Evolutionary conservation across 2,329 filamentous ascomycete species (phyloP).

Genomic region (Venturia pyrina): DNA sequence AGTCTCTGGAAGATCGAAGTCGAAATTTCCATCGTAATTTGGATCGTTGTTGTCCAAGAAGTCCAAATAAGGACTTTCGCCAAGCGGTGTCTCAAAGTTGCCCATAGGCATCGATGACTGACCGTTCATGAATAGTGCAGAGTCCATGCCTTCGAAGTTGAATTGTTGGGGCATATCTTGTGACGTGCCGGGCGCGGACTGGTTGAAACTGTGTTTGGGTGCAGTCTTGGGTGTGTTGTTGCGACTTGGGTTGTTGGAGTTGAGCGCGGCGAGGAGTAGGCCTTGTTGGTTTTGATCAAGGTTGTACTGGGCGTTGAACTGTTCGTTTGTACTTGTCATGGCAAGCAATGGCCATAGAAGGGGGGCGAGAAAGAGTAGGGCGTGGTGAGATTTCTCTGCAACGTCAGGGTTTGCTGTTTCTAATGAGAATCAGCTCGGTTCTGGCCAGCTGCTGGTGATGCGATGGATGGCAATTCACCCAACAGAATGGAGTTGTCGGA

Average conservation of each 20-base stretch:
- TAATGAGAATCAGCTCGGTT: not conserved
- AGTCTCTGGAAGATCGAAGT: slow-evolving; percentile 57
- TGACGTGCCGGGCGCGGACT: not conserved
- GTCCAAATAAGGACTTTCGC: slow-evolving; percentile 76
- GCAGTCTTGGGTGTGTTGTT: slow-evolving; percentile 16
- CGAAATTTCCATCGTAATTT: slow-evolving; percentile 38
- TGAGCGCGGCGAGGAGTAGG: slow-evolving; percentile 37
- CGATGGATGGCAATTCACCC: not conserved
- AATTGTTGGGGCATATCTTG: slow-evolving; percentile 19
- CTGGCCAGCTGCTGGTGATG: not conserved
- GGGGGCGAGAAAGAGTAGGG: not conserved
- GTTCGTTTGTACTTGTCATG: slow-evolving; percentile 9
- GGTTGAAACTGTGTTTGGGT: slow-evolving; percentile 16
- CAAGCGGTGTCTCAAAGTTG: slow-evolving; percentile 40
- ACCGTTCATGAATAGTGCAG: slow-evolving; percentile 17
- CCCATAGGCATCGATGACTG: slow-evolving; percentile 18
- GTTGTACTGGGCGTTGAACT: slow-evolving; percentile 30
- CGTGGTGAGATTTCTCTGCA: not conserved
- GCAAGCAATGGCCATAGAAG: not conserved
- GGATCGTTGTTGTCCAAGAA: slow-evolving; percentile 52
- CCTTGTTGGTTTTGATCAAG: slow-evolving; percentile 38
- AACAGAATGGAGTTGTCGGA: not conserved
- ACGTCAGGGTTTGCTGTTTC: not conserved
- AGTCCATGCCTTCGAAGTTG: slow-evolving; percentile 24
- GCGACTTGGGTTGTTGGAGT: slow-evolving; percentile 32